Base-by-base conservation (phyloP, 1,139 yeast genomes). In the Yamadazyma mexicana region DNA sequence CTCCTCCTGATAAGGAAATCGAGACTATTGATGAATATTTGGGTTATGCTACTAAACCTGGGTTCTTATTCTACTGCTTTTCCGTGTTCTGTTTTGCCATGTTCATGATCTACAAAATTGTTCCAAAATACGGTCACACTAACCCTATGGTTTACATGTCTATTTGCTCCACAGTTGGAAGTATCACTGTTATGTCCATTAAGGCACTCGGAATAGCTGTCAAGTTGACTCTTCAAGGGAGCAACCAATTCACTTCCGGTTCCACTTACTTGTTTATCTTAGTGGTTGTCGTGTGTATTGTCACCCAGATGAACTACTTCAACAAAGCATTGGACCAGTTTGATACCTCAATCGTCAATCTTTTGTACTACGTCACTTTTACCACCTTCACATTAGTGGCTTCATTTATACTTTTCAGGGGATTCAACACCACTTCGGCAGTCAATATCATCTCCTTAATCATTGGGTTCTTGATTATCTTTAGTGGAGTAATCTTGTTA, bases 181-280 rank as follows among this genome's bases (percentile, higher is more conserved):
- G 95, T 2, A 85, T 88, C 40, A 84, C 95, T 3, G 96, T 88
- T 39, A 89, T 91, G 87, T 75, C 95, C 30, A 88, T 88, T 62
- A 88, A 88, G 67, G 96, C 95, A 1, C 88, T 88, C 66, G 97
- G 97, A 27, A 86, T 88, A 56, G 96, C 96, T 2, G 72, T 88
- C 54, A 88, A 88, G 64, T 75, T 88, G 55, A 87, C 96, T 1
- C 73, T 88, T 33, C 73, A 80, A 29, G 97, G 97, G n/a, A 86
- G 82, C 64, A 88, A 89, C 62, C 97, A 88, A 68, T 87, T 88
- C 62, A 77, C 88, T 2, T 94, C 87, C 54, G 71, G 85, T 3
- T 83, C 94, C 25, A 88, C 97, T 0, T 88, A 88, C 56, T 72
- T 89, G 44, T 88, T 88, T 69, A 78, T 88, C 34, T 52, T 77